A percentile compares a stretch with the other conserved stretches of the same genome.
Conservation (phyloP, 371 early-diverging fungal species). For the Mucor ambiguus region DNA sequence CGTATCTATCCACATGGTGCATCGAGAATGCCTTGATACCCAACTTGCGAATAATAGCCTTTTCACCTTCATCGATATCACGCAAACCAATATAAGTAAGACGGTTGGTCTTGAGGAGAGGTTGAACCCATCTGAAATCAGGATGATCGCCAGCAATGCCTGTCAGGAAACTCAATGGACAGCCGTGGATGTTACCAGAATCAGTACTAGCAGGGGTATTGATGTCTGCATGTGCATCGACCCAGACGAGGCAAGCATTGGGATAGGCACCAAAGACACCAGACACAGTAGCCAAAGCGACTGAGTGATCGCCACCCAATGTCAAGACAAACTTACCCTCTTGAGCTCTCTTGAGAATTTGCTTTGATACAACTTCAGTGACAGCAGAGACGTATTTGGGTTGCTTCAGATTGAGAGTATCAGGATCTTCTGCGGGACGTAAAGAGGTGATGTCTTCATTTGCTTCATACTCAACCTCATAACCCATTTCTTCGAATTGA, state of each 20-base stretch:
- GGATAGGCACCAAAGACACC: conserved; percentile 81
- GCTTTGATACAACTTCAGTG: conserved; percentile 65
- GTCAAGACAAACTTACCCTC: conserved; percentile 85
- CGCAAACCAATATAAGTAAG: conserved; percentile 96
- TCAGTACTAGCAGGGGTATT: conserved; percentile 90
- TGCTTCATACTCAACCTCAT: conserved; percentile 72
- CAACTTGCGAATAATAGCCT: conserved; percentile 75
- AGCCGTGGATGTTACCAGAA: conserved; percentile 96
- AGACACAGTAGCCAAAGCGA: conserved; percentile 89
- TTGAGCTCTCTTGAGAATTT: conserved; percentile 63
- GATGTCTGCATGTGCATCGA: conserved; percentile 97
- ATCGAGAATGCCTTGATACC: conserved; percentile 93
- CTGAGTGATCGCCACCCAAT: conserved; percentile 95
- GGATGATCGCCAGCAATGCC: conserved; percentile 77
- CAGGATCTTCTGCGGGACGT: conserved; percentile 68
- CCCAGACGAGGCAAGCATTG: conserved; percentile 93
- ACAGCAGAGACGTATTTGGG: conserved; percentile 85
- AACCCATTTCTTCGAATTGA: conserved; percentile 84
- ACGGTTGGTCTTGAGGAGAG: conserved; percentile 73
- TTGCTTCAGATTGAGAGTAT: conserved; percentile 80
- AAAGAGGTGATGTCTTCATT: conserved; percentile 62
- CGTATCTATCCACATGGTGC: conserved; percentile 96
- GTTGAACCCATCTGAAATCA: conserved; percentile 85
- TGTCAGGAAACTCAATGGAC: conserved; percentile 90
- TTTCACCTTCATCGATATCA: conserved; percentile 90